Conservation (phyloP, 345 rosid genomes). For the Ceriops tagal region DNA sequence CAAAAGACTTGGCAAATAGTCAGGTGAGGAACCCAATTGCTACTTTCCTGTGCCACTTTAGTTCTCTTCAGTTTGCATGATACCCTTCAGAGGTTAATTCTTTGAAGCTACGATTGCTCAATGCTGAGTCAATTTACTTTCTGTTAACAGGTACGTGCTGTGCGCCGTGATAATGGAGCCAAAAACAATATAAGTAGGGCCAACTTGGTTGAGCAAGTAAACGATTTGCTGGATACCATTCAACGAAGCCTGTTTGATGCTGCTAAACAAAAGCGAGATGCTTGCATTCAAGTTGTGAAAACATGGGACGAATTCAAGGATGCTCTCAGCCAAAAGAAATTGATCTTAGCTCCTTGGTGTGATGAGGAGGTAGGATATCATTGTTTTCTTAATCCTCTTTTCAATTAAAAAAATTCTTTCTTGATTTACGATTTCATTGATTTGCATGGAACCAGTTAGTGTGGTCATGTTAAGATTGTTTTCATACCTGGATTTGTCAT, state of each 20-base stretch:
- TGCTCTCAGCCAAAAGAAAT: slow-evolving; percentile 69
- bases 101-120: neutral
- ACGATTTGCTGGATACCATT: slow-evolving; percentile 51
- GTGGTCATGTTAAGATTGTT: neutral
- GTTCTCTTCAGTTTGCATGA: neutral
- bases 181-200: slow-evolving; percentile 61
- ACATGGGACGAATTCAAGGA: slow-evolving; percentile 84
- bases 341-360: slow-evolving; percentile 99
- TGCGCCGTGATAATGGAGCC: slow-evolving; percentile 73
- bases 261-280: slow-evolving; percentile 71
- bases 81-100: neutral
- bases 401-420: neutral
- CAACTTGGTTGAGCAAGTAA: slow-evolving; percentile 57
- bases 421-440: slow-evolving; percentile 4
- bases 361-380: slow-evolving; percentile 66
- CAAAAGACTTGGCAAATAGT: slow-evolving; percentile 73
- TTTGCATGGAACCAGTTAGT: neutral
- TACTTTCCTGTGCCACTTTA: neutral
- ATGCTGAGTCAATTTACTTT: slow-evolving; percentile 5
- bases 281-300: slow-evolving; percentile 55
- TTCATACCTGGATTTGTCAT: neutral
- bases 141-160: slow-evolving; percentile 66
- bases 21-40: slow-evolving; percentile 44
- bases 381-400: neutral
- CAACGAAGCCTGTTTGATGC: slow-evolving; percentile 61